phyloP scores from a whole-genome alignment of 108 stramenopile genomes.

The Fragilaria radians region DNA sequence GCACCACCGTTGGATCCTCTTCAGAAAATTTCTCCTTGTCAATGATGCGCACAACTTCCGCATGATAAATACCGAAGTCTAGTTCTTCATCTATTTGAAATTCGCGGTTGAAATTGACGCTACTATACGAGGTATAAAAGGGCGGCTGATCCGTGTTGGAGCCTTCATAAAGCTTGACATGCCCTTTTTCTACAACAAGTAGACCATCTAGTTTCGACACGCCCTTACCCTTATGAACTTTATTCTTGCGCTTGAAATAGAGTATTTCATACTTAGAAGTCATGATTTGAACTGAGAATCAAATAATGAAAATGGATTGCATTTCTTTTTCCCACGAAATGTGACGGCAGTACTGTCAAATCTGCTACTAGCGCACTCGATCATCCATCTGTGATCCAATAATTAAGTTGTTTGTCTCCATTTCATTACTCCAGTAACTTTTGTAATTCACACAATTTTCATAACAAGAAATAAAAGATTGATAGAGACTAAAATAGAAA shows the following conservation, averaged over 20 bases:
- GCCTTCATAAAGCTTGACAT: constrained; percentile 4
- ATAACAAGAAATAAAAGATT: too few relatives aligned
- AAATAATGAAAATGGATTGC: constrained; percentile 21
- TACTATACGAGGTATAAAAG: background rate
- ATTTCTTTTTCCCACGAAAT: too few relatives aligned
- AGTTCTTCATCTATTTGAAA: constrained; percentile 23
- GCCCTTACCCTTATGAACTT: constrained; percentile 57
- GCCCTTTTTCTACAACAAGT: constrained; percentile 27
- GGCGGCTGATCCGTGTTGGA: constrained; percentile 3
- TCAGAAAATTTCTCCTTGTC: background rate
- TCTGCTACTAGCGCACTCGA: too few relatives aligned
- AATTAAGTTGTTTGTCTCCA: too few relatives aligned
- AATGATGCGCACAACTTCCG: constrained; percentile 21
- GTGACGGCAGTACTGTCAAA: too few relatives aligned
- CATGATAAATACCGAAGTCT: constrained; percentile 25
- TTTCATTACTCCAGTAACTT: too few relatives aligned
- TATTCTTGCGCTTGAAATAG: constrained; percentile 67
- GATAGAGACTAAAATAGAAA: too few relatives aligned
- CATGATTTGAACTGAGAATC: constrained; percentile 13
- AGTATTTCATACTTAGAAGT: constrained; percentile 38
- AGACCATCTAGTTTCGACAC: constrained; percentile 50
- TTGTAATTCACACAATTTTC: too few relatives aligned
- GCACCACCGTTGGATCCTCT: constrained; percentile 7
- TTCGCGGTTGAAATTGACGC: background rate
- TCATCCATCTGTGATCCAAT: too few relatives aligned